Conservation (phyloP, 1,139 yeast species). For the Yamadazyma mexicana region DNA sequence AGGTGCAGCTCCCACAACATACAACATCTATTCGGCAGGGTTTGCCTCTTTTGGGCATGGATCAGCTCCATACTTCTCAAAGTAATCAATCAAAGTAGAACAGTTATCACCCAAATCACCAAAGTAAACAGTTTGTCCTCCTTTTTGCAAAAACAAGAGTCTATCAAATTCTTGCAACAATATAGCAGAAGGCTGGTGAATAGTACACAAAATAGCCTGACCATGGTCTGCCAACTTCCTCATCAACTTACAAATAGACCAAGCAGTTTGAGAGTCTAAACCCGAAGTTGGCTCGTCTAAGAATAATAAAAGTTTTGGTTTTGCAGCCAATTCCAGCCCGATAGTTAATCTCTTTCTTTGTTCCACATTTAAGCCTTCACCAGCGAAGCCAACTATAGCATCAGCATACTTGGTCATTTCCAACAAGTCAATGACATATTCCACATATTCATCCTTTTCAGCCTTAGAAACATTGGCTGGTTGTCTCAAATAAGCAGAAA, state of each 20-base stretch:
- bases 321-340: conserved; percentile 87
- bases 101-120: conserved; percentile 77
- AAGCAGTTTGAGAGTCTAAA: conserved; percentile 87
- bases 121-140: conserved; percentile 78
- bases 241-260: conserved; percentile 81
- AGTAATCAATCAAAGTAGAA: conserved; percentile 60
- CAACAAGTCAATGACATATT: conserved; percentile 63
- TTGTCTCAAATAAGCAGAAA: conserved; percentile 75
- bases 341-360: conserved; percentile 82
- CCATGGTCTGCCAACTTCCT: conserved; percentile 76
- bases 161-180: conserved; percentile 78
- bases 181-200: conserved; percentile 82
- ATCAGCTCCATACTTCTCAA: conserved; percentile 69
- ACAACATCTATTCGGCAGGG: conserved; percentile 57
- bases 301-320: conserved; percentile 76
- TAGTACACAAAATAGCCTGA: conserved; percentile 81
- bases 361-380: conserved; percentile 77
- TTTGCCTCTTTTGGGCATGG: conserved; percentile 50
- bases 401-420: conserved; percentile 77
- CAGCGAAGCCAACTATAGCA: conserved; percentile 82
- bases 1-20: conserved; percentile 47
- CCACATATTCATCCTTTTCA: conserved; percentile 73
- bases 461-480: conserved; percentile 50
- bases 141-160: conserved; percentile 66
- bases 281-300: conserved; percentile 95